Base-by-base conservation (phyloP, 176 grass and related monocot species). In the Saccharum spontaneum region DNA sequence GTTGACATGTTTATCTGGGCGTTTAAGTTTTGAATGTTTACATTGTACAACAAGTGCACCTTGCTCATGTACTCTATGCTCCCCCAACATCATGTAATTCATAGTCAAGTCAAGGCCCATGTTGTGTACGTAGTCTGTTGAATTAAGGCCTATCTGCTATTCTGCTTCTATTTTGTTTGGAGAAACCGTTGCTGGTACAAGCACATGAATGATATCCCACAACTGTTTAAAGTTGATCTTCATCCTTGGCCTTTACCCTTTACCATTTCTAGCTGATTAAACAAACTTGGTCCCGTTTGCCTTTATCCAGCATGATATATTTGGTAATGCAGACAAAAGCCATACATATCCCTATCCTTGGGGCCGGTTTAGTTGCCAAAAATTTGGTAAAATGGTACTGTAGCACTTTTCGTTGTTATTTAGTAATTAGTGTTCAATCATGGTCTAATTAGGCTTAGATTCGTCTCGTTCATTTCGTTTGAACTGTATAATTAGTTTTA, bases 11-110 rank as follows among this genome's bases (percentile, higher is more conserved):
- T 79, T 74, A 43, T 62, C 67, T 64, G 52, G 64, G 70, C 23
- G 46, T 40, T 72, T 55, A 73, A 82, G 38, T 87, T 87, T 87
- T 84, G 63, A 82, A 71, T 80, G 69, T 36, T 18, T 30, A 31
- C 69, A 40, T 3, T 75, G 80, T 83, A 59, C 11, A 61, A 78
- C 45, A 57, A 61, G 76, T 75, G 69, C 11, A 44, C 46, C 46
- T 5, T 36, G 46, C 14, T 10, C 10, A 14, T 79, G 61, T 79
- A 79, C 23, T 78, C 16, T 14, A 1, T 57, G 71, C 34, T 63
- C 28, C 46, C 55, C 28, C 20, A 15, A 22, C 26, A 68, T 44
- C 18, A 73, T 81, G 78, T 78, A 76, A 90, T 75, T 78, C 69
- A 65, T 84, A 80, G 28, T 28, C 28, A 28, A 61, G 20, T 84